phyloP scores from a whole-genome alignment of 225 moss, liverwort and hornwort species.

The Lunularia cruciata region DNA sequence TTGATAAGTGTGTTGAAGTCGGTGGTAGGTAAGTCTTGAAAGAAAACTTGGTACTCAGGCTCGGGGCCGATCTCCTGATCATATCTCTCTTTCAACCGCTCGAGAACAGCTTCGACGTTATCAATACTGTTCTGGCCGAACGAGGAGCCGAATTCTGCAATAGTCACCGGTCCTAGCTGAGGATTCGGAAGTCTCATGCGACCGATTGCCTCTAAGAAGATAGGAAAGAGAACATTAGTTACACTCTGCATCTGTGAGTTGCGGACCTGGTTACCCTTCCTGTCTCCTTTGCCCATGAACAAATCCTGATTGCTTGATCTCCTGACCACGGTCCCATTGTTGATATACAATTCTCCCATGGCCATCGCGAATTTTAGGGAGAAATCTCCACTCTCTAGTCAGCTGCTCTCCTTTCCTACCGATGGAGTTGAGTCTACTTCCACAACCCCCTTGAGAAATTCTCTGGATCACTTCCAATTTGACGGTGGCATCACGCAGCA shows the following conservation, averaged over 20 bases:
- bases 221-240: slow-evolving; percentile 3
- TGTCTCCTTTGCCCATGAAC: not conserved
- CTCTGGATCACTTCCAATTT: too few species aligned
- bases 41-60: slow-evolving; percentile 19
- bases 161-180: not conserved
- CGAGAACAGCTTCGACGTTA: slow-evolving; percentile 3
- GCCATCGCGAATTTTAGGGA: not conserved
- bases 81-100: not conserved
- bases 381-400: too few species aligned
- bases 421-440: too few species aligned
- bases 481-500: too few species aligned
- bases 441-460: too few species aligned
- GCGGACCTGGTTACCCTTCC: not conserved
- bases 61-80: slow-evolving; percentile 1
- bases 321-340: not conserved
- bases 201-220: slow-evolving; percentile 9
- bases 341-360: slow-evolving; percentile 6
- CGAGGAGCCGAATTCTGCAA: slow-evolving; percentile 12
- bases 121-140: not conserved
- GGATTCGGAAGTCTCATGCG: slow-evolving; percentile 3
- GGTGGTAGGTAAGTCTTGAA: slow-evolving; percentile 17
- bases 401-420: too few species aligned
- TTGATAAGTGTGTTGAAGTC: slow-evolving; percentile 14
- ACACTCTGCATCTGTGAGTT: slow-evolving; percentile 1
- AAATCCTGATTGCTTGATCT: not conserved